Evolutionary conservation across 2,329 filamentous ascomycete genomes (phyloP).

Genomic region (Endocalyx cinctus): DNA sequence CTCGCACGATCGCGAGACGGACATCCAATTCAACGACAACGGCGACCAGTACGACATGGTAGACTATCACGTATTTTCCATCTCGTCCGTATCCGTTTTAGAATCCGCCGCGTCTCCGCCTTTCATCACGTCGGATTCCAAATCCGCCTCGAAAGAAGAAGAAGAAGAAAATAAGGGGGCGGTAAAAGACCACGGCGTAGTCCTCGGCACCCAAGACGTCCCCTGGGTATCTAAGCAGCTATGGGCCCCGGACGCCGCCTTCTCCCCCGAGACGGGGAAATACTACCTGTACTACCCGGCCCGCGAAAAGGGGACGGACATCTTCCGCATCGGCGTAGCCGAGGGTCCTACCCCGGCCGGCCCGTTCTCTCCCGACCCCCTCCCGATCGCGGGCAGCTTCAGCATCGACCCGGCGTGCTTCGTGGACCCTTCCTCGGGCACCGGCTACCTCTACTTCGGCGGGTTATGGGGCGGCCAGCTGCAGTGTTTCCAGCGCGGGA

Average conservation of each 20-base stretch:
- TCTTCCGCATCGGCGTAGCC: constrained; percentile 74
- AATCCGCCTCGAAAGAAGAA: no score
- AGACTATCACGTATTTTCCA: constrained; percentile 76
- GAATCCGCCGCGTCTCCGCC: no score
- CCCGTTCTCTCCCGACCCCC: constrained; percentile 62
- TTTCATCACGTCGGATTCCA: no score
- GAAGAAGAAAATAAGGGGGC: no score
- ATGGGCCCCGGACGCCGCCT: constrained; percentile 74
- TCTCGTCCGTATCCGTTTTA: constrained; percentile 47
- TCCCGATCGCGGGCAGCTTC: constrained; percentile 64
- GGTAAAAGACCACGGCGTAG: constrained; percentile 69
- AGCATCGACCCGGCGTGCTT: constrained; percentile 75
- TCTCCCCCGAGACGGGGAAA: constrained; percentile 52
- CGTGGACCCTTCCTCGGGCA: constrained; percentile 59
- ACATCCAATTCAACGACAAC: constrained; percentile 75
- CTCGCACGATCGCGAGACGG: constrained; percentile 72
- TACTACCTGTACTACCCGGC: constrained; percentile 79
- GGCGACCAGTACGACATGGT: constrained; percentile 82
- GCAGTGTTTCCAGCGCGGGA: constrained; percentile 64
- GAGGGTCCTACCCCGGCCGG: constrained; percentile 59
- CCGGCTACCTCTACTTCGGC: constrained; percentile 66
- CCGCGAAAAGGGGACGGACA: constrained; percentile 56
- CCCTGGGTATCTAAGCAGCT: constrained; percentile 77
- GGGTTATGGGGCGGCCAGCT: constrained; percentile 78
- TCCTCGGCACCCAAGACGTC: constrained; percentile 59